phyloP scores from a whole-genome alignment of 106 monocot genomes.

The Dioscorea zingiberensis region DNA sequence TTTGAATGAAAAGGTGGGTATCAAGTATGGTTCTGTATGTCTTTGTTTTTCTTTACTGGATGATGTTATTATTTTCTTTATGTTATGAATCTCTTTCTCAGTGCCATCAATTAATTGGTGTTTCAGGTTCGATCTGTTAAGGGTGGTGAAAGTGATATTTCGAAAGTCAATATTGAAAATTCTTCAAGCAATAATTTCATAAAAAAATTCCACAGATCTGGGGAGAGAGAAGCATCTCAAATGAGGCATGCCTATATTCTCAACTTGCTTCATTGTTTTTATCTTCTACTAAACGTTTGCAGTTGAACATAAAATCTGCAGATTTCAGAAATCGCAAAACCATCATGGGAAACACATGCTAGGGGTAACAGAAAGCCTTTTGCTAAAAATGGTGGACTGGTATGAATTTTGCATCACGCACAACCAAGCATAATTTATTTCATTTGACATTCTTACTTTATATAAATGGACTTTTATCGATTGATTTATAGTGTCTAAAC shows the following conservation, averaged over 20 bases:
- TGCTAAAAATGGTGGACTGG: constrained; percentile 19
- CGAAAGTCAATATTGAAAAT: not conserved
- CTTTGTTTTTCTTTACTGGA: not conserved
- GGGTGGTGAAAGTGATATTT: not conserved
- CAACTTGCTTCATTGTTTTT: not conserved
- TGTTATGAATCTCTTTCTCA: not conserved
- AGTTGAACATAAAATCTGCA: constrained; percentile 14
- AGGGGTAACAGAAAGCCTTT: constrained; percentile 10
- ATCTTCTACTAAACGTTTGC: not conserved
- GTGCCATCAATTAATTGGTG: not conserved
- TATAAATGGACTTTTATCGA: too few relatives aligned
- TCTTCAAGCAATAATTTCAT: not conserved
- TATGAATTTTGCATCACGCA: not conserved
- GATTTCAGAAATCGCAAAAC: constrained; percentile 29
- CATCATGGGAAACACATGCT: constrained; percentile 8
- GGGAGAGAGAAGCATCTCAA: constrained; percentile 4
- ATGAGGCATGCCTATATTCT: constrained; percentile 7
- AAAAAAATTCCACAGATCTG: constrained; percentile 3
- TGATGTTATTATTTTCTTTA: too few relatives aligned
- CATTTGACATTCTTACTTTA: not conserved
- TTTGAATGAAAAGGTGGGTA: not conserved
- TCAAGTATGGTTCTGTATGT: not conserved
- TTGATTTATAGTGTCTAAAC: not conserved
- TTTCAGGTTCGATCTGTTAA: constrained; percentile 9
- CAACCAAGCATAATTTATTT: not conserved